A percentile compares a stretch with the other conserved stretches of the same genome.
phyloP scores from a whole-genome alignment of 2,329 filamentous ascomycete species.

The Truncatella angustata region DNA sequence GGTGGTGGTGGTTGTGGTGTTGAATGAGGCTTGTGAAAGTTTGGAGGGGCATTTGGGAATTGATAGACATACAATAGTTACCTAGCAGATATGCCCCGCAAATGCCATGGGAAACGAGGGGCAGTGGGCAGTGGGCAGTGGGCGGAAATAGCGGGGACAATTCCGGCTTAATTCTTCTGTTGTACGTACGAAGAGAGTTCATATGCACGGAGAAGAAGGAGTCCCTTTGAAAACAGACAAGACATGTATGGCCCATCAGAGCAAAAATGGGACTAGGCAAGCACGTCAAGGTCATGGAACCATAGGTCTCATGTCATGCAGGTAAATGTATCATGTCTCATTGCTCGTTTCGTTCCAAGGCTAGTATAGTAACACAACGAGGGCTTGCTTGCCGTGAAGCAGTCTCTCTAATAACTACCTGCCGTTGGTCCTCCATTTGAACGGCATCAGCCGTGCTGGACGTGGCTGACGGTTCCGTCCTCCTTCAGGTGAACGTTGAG shows the following conservation, averaged over 20 bases:
- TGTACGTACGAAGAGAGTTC: no score
- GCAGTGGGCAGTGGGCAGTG: constrained; percentile 4
- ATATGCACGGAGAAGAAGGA: no score
- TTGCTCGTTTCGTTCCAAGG: constrained; percentile 9
- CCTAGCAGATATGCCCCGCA: constrained; percentile 24
- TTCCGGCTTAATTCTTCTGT: not conserved
- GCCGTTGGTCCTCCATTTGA: not conserved
- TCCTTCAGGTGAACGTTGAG: constrained; percentile 60
- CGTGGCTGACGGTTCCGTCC: constrained; percentile 59
- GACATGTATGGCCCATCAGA: no score
- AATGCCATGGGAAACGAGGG: constrained; percentile 12
- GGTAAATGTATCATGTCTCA: constrained; percentile 7
- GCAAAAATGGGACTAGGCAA: not conserved
- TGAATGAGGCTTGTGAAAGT: constrained; percentile 29
- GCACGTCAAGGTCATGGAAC: not conserved
- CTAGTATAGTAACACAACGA: constrained; percentile 10
- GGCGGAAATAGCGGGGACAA: constrained; percentile 2
- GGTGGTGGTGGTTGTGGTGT: constrained; percentile 9
- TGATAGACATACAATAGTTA: constrained; percentile 7
- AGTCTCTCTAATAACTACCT: not conserved
- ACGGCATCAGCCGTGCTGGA: constrained; percentile 57
- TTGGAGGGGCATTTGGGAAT: constrained; percentile 29
- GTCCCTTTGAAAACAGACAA: no score
- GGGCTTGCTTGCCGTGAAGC: constrained; percentile 1
- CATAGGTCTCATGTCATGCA: not conserved